Evolutionary conservation across 2,329 filamentous ascomycete species (phyloP).

Genomic region (Epichloe gansuensis): DNA sequence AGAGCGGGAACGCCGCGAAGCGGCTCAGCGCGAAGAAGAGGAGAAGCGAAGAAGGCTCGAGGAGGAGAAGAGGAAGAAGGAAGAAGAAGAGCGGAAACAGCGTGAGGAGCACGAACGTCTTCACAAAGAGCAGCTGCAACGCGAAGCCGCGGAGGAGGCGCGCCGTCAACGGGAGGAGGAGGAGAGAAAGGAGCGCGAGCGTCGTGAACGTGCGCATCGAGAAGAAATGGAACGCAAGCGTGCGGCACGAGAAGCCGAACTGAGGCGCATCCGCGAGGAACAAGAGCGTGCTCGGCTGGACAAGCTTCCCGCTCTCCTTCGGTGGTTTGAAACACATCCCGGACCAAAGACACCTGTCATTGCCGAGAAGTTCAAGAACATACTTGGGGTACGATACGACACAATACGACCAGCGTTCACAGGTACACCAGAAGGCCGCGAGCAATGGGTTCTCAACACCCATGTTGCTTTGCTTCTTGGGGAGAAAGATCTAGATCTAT

Average conservation of each 20-base stretch:
- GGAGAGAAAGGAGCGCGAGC: slow-evolving; percentile 37
- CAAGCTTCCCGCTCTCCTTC: slow-evolving; percentile 46
- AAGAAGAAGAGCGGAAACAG: slow-evolving; percentile 24
- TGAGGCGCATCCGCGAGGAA: slow-evolving; percentile 38
- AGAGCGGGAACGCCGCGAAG: slow-evolving; percentile 21
- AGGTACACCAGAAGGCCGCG: slow-evolving; percentile 42
- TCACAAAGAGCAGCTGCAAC: slow-evolving; percentile 30
- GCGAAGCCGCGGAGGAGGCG: slow-evolving; percentile 36
- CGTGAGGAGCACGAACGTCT: slow-evolving; percentile 35
- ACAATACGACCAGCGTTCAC: slow-evolving; percentile 43
- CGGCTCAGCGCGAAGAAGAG: slow-evolving; percentile 24
- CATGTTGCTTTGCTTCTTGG: slow-evolving; percentile 51
- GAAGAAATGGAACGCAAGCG: slow-evolving; percentile 36
- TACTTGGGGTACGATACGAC: slow-evolving; percentile 51
- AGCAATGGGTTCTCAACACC: slow-evolving; percentile 54
- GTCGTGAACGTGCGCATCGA: slow-evolving; percentile 28
- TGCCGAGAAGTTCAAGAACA: slow-evolving; percentile 40
- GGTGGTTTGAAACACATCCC: slow-evolving; percentile 42
- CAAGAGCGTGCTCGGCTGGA: slow-evolving; percentile 40
- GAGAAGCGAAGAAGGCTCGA: slow-evolving; percentile 21
- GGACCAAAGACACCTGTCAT: slow-evolving; percentile 38
- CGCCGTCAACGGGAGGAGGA: slow-evolving; percentile 38
- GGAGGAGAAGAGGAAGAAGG: slow-evolving; percentile 26
- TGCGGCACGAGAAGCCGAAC: slow-evolving; percentile 38
- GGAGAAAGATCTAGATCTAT: slow-evolving; percentile 48